These are phyloP conservation scores for Plectranthus barbatus DNA, from an alignment of 257 asterid species.

Conservation along the genomic window DNA sequence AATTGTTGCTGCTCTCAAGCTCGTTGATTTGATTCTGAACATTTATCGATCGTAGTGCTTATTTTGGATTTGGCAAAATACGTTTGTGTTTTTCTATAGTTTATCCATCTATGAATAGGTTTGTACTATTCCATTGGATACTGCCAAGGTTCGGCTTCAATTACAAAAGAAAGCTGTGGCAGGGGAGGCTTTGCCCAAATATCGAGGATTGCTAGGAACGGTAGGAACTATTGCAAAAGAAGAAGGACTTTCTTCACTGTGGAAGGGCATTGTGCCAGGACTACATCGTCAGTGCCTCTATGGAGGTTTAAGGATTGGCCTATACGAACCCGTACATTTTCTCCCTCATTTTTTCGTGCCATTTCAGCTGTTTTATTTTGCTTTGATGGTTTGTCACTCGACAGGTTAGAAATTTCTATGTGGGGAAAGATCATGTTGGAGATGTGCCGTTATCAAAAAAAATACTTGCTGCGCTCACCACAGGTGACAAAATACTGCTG, in stretches of 20 bases:
- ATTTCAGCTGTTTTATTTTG: background rate
- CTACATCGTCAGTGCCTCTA: constrained; percentile 88
- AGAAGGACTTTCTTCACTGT: constrained; percentile 75
- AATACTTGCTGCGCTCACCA: constrained; percentile 90
- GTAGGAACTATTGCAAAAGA: constrained; percentile 95
- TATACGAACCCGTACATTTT: constrained; percentile 83
- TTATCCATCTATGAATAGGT: constrained; percentile 26
- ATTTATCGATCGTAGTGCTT: no score
- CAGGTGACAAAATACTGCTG: constrained; percentile 50
- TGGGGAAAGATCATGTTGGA: constrained; percentile 92
- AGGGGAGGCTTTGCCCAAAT: constrained; percentile 77
- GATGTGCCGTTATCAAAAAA: constrained; percentile 89
- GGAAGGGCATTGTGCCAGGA: constrained; percentile 99
- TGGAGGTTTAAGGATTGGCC: constrained; percentile 92
- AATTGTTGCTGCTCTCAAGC: no score
- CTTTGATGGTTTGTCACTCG: background rate
- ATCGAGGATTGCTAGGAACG: constrained; percentile 86
- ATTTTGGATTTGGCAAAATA: background rate
- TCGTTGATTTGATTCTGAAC: no score
- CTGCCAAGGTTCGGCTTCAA: constrained; percentile 97
- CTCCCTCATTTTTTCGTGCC: background rate
- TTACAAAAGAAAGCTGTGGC: constrained; percentile 76
- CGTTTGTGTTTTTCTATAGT: background rate
- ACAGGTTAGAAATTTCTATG: constrained; percentile 74
- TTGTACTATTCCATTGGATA: constrained; percentile 84